These are phyloP conservation scores for Pseudogymnoascus sp. DNA, from an alignment of 2,329 filamentous ascomycete genomes.

Conservation along the genomic window DNA sequence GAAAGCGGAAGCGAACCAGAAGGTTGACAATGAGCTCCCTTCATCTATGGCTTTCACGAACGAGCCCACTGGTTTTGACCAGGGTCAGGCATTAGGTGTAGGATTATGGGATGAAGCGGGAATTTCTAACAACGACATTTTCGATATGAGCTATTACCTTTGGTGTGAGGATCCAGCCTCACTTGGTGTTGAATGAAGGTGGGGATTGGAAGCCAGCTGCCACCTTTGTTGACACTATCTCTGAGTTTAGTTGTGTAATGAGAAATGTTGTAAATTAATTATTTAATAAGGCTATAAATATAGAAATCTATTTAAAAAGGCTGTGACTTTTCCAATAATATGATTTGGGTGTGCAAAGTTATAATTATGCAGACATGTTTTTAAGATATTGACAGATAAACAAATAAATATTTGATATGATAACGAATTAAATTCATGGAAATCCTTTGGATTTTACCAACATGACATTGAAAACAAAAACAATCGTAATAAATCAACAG, in stretches of 20 bases:
- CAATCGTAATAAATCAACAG: neutral
- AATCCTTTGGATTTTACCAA: neutral
- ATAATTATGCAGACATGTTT: neutral
- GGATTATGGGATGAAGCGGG: conserved; percentile 11
- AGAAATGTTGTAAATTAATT: neutral
- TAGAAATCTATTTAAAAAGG: no score
- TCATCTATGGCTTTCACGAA: neutral
- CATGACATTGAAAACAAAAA: neutral
- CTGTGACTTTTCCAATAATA: neutral
- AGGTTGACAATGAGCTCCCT: neutral
- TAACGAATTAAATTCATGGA: neutral
- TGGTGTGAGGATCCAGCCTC: conserved; percentile 16
- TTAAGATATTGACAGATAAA: neutral
- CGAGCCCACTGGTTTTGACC: neutral
- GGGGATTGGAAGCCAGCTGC: neutral
- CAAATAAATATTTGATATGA: neutral
- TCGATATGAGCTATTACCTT: conserved; percentile 13
- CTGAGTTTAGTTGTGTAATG: neutral
- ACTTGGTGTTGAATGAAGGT: neutral
- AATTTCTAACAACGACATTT: conserved; percentile 3
- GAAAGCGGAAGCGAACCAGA: neutral
- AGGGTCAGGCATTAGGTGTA: neutral
- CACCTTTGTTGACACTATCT: neutral
- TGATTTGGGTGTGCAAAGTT: neutral
- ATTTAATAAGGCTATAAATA: no score